phyloP scores from a whole-genome alignment of 176 grass and related monocot genomes.

The Coix lacrymajobi region DNA sequence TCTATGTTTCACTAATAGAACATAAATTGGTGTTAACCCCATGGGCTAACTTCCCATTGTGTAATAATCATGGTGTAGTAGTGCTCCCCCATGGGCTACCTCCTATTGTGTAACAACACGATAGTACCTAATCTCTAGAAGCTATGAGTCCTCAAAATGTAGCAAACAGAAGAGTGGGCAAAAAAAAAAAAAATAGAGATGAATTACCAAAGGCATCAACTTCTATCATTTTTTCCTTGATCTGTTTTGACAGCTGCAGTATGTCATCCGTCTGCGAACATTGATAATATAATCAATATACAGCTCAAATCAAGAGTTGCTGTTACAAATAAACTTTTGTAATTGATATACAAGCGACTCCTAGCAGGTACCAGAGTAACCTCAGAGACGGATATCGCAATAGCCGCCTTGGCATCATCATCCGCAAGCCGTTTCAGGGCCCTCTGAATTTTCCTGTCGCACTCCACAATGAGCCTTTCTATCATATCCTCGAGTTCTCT shows the following conservation, averaged over 20 bases:
- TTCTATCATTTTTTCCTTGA: slow-evolving; percentile 89
- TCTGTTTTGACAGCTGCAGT: slow-evolving; percentile 75
- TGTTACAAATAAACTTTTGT: not conserved
- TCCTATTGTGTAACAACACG: not conserved
- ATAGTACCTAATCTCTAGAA: not conserved
- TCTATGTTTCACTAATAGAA: not conserved
- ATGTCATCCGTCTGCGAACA: slow-evolving; percentile 62
- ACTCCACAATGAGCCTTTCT: slow-evolving; percentile 93
- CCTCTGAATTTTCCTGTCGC: slow-evolving; percentile 96
- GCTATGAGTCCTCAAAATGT: not conserved
- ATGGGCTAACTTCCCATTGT: not conserved
- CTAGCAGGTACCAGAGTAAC: slow-evolving; percentile 69
- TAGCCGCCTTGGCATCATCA: slow-evolving; percentile 90
- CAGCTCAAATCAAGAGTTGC: not conserved
- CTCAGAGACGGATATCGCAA: slow-evolving; percentile 92
- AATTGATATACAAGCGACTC: not conserved
- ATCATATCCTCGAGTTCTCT: slow-evolving; percentile 89
- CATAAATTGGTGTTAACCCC: not conserved
- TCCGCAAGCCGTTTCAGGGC: slow-evolving; percentile 77
- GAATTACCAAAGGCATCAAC: slow-evolving; percentile 75
- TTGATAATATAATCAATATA: slow-evolving; percentile 4
- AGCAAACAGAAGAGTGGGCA: not conserved
- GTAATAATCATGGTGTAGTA: not conserved
- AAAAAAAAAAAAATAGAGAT: not conserved
- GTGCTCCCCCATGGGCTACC: not conserved